Evolutionary conservation across 768 basidiomycete genomes (phyloP).

Genomic region (Hygrophoropsis aurantiaca): DNA sequence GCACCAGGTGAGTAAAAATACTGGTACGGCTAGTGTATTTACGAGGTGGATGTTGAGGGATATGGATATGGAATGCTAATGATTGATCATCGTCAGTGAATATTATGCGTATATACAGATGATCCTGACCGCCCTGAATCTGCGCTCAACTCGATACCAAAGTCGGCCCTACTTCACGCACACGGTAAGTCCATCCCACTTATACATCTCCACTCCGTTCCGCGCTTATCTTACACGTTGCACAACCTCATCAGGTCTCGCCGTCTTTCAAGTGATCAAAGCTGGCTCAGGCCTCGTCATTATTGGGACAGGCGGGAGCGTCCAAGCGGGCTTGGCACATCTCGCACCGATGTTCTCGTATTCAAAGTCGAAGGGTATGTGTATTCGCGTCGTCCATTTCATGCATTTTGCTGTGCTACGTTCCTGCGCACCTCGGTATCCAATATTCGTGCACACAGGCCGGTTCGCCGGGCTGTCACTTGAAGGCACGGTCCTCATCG

Average conservation of each 20-base stretch:
- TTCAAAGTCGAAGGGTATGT: slow-evolving; percentile 86
- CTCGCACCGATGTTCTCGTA: slow-evolving; percentile 98
- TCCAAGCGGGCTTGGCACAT: slow-evolving; percentile 84
- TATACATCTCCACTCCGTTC: neutral
- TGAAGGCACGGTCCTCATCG: slow-evolving; percentile 92
- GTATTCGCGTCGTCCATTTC: neutral
- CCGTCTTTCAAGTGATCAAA: slow-evolving; percentile 91
- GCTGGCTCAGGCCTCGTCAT: slow-evolving; percentile 93
- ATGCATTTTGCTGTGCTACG: neutral
- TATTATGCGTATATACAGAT: slow-evolving; percentile 44
- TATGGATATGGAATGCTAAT: no score
- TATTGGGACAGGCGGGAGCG: slow-evolving; percentile 90
- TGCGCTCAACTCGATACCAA: slow-evolving; percentile 92
- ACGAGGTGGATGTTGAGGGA: no score
- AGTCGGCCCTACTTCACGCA: slow-evolving; percentile 85
- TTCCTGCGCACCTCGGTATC: neutral
- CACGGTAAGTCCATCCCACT: slow-evolving; percentile 54
- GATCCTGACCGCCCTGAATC: slow-evolving; percentile 85
- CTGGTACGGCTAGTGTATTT: no score
- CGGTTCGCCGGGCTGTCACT: slow-evolving; percentile 93
- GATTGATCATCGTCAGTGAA: no score
- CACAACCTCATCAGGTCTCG: slow-evolving; percentile 68
- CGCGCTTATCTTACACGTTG: neutral
- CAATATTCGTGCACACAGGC: slow-evolving; percentile 44
- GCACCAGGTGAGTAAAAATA: no score